A percentile compares a stretch with the other conserved stretches of the same genome.
phyloP scores from a whole-genome alignment of 2,329 filamentous ascomycete genomes.

The Massarina eburnea region DNA sequence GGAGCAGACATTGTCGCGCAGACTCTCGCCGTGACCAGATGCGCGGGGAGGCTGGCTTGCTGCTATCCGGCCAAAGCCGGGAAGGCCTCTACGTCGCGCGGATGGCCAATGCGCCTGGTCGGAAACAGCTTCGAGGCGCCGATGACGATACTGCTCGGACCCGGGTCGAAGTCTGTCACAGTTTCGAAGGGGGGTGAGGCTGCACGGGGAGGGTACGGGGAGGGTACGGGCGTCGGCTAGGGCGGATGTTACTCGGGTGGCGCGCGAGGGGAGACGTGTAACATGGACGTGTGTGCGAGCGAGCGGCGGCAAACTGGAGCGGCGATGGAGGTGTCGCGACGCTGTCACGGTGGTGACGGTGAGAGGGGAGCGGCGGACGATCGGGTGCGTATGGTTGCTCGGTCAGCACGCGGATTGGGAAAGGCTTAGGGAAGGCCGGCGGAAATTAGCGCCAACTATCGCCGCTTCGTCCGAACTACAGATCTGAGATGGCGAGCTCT shows the following conservation, averaged over 20 bases:
- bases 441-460: slow-evolving; percentile 11
- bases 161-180: slow-evolving; percentile 9
- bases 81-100: slow-evolving; percentile 33
- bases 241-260: slow-evolving; percentile 19
- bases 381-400: not conserved
- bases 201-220: slow-evolving; percentile 13
- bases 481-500: not conserved
- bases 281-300: slow-evolving; percentile 9
- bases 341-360: slow-evolving; percentile 1
- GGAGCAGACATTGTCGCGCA: slow-evolving; percentile 27
- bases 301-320: slow-evolving; percentile 5
- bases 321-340: slow-evolving; percentile 7
- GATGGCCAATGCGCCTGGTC: slow-evolving; percentile 32
- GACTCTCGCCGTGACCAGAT: slow-evolving; percentile 14
- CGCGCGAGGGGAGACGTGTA: slow-evolving; percentile 15
- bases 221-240: slow-evolving; percentile 17
- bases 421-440: not conserved
- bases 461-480: not conserved
- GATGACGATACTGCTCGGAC: slow-evolving; percentile 8
- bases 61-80: slow-evolving; percentile 42
- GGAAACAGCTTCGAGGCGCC: slow-evolving; percentile 5
- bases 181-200: slow-evolving; percentile 19
- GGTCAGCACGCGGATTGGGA: not conserved
- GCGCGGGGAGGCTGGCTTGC: slow-evolving; percentile 25
- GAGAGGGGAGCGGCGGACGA: not conserved